These are phyloP conservation scores for Trametes versicolor DNA, from an alignment of 1,284 basidiomycete species.

Conservation along the genomic window DNA sequence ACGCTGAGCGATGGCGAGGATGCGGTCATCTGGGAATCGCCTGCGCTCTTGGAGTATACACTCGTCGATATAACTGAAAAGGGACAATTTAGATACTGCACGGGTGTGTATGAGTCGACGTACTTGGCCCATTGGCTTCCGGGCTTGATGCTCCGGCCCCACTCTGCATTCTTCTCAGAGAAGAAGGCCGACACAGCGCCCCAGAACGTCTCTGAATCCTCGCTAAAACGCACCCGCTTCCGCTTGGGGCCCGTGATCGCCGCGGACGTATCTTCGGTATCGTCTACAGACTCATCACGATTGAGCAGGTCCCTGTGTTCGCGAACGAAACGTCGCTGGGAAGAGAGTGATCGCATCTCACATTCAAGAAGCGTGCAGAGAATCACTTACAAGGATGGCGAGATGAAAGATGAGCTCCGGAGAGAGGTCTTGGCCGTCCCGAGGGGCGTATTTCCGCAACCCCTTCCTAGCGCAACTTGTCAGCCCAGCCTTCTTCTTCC, in stretches of 20 bases:
- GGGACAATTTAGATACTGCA: neutral
- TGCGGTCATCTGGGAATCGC: neutral
- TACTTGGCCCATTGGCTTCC: neutral
- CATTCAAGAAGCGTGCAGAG: neutral
- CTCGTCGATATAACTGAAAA: neutral
- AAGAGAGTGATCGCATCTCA: neutral
- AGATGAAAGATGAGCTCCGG: neutral
- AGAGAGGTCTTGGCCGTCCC: neutral
- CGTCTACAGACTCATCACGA: neutral
- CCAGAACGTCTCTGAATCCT: neutral
- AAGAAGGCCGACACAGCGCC: neutral
- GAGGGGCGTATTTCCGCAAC: neutral
- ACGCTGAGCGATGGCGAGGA: neutral
- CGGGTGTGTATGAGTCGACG: neutral
- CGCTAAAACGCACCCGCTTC: neutral
- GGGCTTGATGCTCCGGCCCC: neutral
- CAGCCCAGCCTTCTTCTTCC: neutral
- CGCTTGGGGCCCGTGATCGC: neutral
- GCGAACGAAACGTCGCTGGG: neutral
- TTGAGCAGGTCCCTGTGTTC: neutral
- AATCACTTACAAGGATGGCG: neutral
- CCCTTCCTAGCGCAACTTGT: neutral
- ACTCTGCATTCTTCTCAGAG: neutral
- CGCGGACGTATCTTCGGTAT: neutral
- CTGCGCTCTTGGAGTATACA: neutral